Evolutionary conservation across 306 rosid species (phyloP), one percentile per base, ranked within the genome.

Genomic region (Gastrolobium bilobum): DNA sequence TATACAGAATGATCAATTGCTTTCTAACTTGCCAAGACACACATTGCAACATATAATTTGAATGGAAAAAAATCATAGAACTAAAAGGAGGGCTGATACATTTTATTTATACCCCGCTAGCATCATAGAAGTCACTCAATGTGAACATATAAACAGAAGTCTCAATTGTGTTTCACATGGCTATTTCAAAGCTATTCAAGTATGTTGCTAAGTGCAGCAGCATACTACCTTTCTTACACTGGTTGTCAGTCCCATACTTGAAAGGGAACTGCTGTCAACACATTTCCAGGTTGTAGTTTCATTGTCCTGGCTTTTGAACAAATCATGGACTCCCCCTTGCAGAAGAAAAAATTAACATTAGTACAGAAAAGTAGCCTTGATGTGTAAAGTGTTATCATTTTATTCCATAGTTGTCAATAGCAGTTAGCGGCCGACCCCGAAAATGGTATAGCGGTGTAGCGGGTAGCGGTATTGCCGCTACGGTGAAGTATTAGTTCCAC

Each of bases 151-250:
- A n/a, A n/a, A n/a, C n/a, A n/a, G n/a, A n/a, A n/a, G n/a, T n/a
- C n/a, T n/a, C 15, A 48, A 11, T 48, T 48, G 54, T 48, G n/a
- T 46, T 46, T 9, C 3, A 46, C 51, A 46, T 9, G 51, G 51
- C n/a, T 10, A 48, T 48, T 48, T 48, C 54, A 56, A 15, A 14
- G 31, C 3, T 52, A 3, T 52, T 52, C 31, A 52, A 52, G 31
- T n/a, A n/a, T n/a, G n/a, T n/a, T n/a, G 4, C 48, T 20, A 81
- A 73, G 46, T 34, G 29, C 35, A 71, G 29, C 35, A 71, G 71
- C 60, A 44, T 6, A 7, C 71, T 85, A 92, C 98, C 97, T 94
- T 94, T 84, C 90, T 89, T 67, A 94, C 97, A 78, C 97, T 87
- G 71, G 97, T 84, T 4, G 97, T 94, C 84, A 94, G 83, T 69